phyloP scores from a whole-genome alignment of 352 stramenopile species.

The Phytophthora sansomeana region DNA sequence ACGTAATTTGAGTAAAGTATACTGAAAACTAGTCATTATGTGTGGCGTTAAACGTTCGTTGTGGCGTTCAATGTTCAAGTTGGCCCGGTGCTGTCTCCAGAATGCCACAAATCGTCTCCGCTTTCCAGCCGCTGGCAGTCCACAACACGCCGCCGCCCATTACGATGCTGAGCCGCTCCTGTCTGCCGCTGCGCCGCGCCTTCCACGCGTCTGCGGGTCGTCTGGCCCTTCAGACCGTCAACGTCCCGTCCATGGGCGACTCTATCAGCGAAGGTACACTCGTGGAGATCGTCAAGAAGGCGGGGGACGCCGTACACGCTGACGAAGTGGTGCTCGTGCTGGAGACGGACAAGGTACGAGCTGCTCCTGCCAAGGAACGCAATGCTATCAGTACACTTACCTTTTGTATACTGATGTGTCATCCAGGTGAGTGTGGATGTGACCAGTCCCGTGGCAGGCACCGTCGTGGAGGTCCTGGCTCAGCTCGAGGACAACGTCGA shows the following conservation, averaged over 20 bases:
- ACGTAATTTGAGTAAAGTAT: too few relatives aligned
- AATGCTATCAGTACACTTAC: not conserved
- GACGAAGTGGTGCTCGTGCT: conserved; percentile 98
- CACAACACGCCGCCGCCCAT: not conserved
- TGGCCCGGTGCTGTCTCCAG: too few relatives aligned
- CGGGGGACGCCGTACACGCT: conserved; percentile 93
- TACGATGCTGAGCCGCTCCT: conserved; percentile 35
- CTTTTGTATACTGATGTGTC: conserved; percentile 1
- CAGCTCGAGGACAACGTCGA: conserved; percentile 97
- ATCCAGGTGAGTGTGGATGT: conserved; percentile 90
- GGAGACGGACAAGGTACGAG: conserved; percentile 98
- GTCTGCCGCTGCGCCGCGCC: conserved; percentile 34
- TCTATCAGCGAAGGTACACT: conserved; percentile 99
- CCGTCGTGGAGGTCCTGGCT: conserved; percentile 94
- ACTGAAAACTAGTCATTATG: too few relatives aligned
- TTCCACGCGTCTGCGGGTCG: conserved; percentile 57
- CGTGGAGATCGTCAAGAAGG: conserved; percentile 94
- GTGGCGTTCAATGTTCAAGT: too few relatives aligned
- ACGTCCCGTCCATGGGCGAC: conserved; percentile 93
- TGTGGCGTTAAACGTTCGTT: too few relatives aligned
- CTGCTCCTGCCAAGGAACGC: not conserved
- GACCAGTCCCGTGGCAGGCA: conserved; percentile 90
- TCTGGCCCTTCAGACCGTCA: conserved; percentile 75
- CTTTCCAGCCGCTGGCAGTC: too few relatives aligned
- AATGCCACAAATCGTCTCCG: too few relatives aligned